Evolutionary conservation across 2,329 filamentous ascomycete genomes (phyloP).

Genomic region (Tolypocladium inflatum): DNA sequence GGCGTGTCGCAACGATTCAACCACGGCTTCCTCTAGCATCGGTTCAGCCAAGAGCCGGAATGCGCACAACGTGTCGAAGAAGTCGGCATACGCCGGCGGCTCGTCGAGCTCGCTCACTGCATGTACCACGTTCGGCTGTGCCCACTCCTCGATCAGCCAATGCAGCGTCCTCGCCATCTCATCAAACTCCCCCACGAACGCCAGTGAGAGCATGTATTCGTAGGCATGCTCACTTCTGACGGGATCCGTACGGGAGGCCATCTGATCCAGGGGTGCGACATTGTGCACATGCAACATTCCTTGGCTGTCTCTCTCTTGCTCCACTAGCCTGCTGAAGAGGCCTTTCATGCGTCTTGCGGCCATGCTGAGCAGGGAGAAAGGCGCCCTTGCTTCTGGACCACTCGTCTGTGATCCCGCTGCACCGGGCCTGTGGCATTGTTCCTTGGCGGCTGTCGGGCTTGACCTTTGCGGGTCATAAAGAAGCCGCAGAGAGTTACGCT

Average conservation of each 20-base stretch:
- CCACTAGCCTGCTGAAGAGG: conserved; percentile 15
- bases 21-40: conserved; percentile 22
- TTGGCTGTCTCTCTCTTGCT: conserved; percentile 13
- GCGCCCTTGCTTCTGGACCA: neutral
- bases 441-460: neutral
- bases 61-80: conserved; percentile 30
- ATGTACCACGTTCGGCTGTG: conserved; percentile 19
- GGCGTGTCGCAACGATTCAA: conserved; percentile 18
- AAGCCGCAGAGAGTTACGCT: neutral
- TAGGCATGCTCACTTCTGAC: conserved; percentile 33
- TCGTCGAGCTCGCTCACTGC: conserved; percentile 25
- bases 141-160: conserved; percentile 48
- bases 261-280: conserved; percentile 20
- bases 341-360: conserved; percentile 15
- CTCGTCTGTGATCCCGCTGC: neutral
- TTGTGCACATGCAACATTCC: conserved; percentile 8
- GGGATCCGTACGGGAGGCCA: conserved; percentile 22
- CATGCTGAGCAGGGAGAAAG: conserved; percentile 8
- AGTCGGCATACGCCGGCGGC: conserved; percentile 20
- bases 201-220: conserved; percentile 54
- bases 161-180: conserved; percentile 46
- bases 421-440: neutral
- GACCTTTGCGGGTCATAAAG: neutral
- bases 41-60: conserved; percentile 40
- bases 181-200: conserved; percentile 46